Percentiles rank a stretch among this genome's conserved stretches.
These are phyloP conservation scores for Cryptosporidium viatorum DNA, from an alignment of 169 alveolate species.

Conservation along the genomic window DNA sequence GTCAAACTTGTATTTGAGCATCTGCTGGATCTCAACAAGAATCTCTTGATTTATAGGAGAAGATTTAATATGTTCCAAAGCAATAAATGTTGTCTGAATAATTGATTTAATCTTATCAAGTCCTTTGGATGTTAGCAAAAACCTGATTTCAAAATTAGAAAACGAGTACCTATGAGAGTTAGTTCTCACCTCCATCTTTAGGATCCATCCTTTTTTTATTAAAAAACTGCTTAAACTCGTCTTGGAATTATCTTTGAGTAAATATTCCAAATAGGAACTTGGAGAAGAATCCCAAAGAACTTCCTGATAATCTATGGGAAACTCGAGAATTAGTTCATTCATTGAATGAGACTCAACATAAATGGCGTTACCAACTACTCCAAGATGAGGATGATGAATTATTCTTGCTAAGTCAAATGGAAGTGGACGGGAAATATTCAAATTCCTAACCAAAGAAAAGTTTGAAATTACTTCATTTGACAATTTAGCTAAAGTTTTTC, in stretches of 20 bases:
- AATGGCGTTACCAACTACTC: slow-evolving; percentile 24
- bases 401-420: slow-evolving; percentile 40
- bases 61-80: slow-evolving; percentile 19
- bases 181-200: background rate
- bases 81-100: slow-evolving; percentile 24
- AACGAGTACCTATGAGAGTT: slow-evolving; percentile 36
- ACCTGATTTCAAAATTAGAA: slow-evolving; percentile 36
- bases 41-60: slow-evolving; percentile 13
- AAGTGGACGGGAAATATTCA: slow-evolving; percentile 9
- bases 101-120: slow-evolving; percentile 28
- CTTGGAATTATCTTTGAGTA: slow-evolving; percentile 31
- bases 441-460: slow-evolving; percentile 11
- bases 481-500: background rate
- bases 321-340: slow-evolving; percentile 42
- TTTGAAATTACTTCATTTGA: background rate
- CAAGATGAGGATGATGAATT: slow-evolving; percentile 48
- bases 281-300: slow-evolving; percentile 64
- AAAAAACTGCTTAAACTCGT: slow-evolving; percentile 3
- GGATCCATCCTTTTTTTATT: slow-evolving; percentile 13
- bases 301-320: slow-evolving; percentile 53
- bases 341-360: background rate
- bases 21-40: slow-evolving; percentile 31
- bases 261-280: slow-evolving; percentile 15
- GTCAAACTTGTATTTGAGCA: slow-evolving; percentile 22
- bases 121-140: slow-evolving; percentile 20